Evolutionary conservation across 352 stramenopile genomes (phyloP).

Genomic region (Phytopythium kandeliae): DNA sequence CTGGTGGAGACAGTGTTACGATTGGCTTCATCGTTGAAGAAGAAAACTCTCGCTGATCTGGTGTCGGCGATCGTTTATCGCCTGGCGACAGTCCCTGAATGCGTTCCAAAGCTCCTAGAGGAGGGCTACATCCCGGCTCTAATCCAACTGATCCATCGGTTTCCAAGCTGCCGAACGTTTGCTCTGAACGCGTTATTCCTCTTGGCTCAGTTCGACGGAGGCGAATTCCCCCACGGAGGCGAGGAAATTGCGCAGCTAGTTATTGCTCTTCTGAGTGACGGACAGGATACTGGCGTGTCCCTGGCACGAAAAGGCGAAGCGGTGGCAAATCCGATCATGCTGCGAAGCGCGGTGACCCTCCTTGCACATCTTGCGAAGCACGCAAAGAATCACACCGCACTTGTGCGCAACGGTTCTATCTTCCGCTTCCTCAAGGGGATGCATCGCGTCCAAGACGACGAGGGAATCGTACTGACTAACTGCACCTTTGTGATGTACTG

Average conservation of each 20-base stretch:
- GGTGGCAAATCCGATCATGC: constrained; percentile 16
- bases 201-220: constrained; percentile 29
- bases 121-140: constrained; percentile 45
- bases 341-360: constrained; percentile 49
- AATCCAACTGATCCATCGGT: constrained; percentile 40
- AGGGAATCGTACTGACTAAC: constrained; percentile 60
- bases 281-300: constrained; percentile 13
- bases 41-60: constrained; percentile 39
- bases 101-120: constrained; percentile 23
- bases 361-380: constrained; percentile 55
- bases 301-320: constrained; percentile 1
- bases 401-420: constrained; percentile 49
- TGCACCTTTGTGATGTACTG: constrained; percentile 64
- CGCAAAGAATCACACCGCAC: constrained; percentile 40
- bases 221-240: constrained; percentile 55
- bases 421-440: constrained; percentile 54
- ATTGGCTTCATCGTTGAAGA: constrained; percentile 17
- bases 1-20: constrained; percentile 36
- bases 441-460: constrained; percentile 27
- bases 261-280: constrained; percentile 29
- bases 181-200: constrained; percentile 58
- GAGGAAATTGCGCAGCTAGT: constrained; percentile 47
- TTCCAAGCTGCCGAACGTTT: constrained; percentile 28
- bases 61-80: constrained; percentile 55
- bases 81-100: constrained; percentile 16